Conservation (phyloP, 2,329 filamentous ascomycete species). For the Aureobasidium leucospermi region DNA sequence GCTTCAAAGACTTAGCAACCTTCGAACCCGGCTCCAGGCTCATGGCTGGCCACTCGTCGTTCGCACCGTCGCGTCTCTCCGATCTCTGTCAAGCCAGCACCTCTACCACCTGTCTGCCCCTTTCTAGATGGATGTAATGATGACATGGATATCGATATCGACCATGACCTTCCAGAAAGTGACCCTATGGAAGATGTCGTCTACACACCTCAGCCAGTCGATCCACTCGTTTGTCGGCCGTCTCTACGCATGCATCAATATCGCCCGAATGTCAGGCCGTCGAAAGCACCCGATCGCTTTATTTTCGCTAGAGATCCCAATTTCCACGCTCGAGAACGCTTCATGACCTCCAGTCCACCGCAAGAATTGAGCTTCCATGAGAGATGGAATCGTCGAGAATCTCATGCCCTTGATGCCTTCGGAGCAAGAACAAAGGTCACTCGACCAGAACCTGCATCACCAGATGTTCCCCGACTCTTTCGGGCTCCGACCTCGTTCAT, state of each 20-base stretch:
- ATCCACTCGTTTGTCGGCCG: constrained; percentile 9
- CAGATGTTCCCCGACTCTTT: not conserved
- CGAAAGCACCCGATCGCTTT: constrained; percentile 50
- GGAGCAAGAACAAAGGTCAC: not conserved
- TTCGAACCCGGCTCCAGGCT: not conserved
- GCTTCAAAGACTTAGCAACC: not conserved
- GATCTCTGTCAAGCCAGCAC: not conserved
- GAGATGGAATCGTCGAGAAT: not conserved
- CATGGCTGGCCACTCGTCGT: not conserved
- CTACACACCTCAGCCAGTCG: not conserved
- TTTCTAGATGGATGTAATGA: constrained; percentile 7
- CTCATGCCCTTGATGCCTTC: constrained; percentile 2
- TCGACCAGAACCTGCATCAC: not conserved
- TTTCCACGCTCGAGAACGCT: not conserved
- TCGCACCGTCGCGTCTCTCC: not conserved
- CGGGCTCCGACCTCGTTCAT: constrained; percentile 3
- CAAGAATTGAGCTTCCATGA: not conserved
- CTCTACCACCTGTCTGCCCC: not conserved
- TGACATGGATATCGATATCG: not conserved
- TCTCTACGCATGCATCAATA: not conserved
- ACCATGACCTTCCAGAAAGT: not conserved
- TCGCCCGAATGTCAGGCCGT: not conserved
- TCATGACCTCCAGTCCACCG: constrained; percentile 6
- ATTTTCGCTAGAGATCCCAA: constrained; percentile 34
- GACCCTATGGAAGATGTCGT: constrained; percentile 1